These are phyloP conservation scores for Borovskyia barvae DNA, from an alignment of 208 protist genomes.

Conservation along the genomic window DNA sequence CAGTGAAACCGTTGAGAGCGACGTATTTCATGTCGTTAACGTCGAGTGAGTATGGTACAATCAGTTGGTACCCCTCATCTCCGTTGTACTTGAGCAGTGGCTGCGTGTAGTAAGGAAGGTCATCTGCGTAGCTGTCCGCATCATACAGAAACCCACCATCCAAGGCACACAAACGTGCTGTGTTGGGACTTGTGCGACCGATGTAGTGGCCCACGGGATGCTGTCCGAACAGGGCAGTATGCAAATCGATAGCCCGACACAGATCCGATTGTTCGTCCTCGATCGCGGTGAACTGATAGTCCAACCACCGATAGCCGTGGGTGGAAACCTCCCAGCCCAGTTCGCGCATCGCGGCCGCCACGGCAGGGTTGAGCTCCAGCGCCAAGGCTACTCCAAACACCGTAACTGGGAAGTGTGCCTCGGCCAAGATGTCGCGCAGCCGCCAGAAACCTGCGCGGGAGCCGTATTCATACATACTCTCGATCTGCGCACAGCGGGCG, in stretches of 20 bases:
- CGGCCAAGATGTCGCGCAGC: conserved; percentile 17
- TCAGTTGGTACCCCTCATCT: conserved; percentile 25
- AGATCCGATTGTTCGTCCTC: conserved; percentile 10
- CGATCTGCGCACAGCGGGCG: conserved; percentile 25
- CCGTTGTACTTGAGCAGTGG: conserved; percentile 19
- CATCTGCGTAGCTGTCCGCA: conserved; percentile 38
- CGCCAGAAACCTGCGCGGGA: conserved; percentile 38
- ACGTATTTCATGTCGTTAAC: conserved; percentile 40
- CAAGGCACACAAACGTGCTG: conserved; percentile 28
- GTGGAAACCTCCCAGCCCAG: conserved; percentile 29
- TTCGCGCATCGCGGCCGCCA: conserved; percentile 19
- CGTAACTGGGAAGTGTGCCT: conserved; percentile 17
- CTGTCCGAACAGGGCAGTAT: conserved; percentile 13
- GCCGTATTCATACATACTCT: conserved; percentile 46
- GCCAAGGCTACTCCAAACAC: conserved; percentile 33
- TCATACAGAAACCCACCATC: conserved; percentile 37
- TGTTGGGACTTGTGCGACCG: conserved; percentile 39
- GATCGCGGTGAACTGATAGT: conserved; percentile 16
- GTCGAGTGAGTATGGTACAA: conserved; percentile 34
- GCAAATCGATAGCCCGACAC: conserved; percentile 7
- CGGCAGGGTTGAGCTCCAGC: conserved; percentile 22
- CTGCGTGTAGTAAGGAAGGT: conserved; percentile 39
- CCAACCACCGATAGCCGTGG: conserved; percentile 32
- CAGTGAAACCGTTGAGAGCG: conserved; percentile 34
- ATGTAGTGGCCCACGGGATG: conserved; percentile 29